Base-by-base conservation (phyloP, 108 stramenopile species). In the Pinguiococcus pyrenoidosus region DNA sequence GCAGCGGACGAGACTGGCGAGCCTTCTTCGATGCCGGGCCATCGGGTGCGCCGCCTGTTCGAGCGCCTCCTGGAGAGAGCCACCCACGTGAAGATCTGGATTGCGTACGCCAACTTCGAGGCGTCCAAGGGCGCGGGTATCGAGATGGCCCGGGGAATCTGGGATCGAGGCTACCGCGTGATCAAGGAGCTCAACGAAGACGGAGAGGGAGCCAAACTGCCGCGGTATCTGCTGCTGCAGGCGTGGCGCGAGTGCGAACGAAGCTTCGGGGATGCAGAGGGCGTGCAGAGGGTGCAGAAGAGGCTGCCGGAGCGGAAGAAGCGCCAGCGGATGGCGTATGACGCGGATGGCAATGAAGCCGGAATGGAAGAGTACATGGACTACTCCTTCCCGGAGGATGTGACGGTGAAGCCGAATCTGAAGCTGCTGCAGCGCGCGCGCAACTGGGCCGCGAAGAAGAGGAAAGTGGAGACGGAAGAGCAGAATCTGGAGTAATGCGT, bases 331-430 rank as follows among this genome's bases (percentile, higher is more conserved):
- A 85, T 88, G 85, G 64, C 78, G 32, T 76, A 74, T 13, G 87
- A 89, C 38, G 79, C 75, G 7, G 61, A 73, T 29, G 80, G 79
- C 26, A 52, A 61, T 27, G 87, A 89, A 61, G 49, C 83, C 21
- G 89, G 86, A 16, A 88, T 86, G 88, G 96, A 97, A 66, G 96
- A 93, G 53, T 93, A 89, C 69, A 92, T 87, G 54, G 96, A 94
- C 51, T 97, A 91, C 64, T 77, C 82, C 68, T 97, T 97, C 68
- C 92, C 96, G 0, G 88, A 97, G 51, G 96, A 97, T 50, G 73
- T 84, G 33, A 72, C 72, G 44, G 71, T 80, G 22, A 72, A 63
- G 18, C 64, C 82, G 23, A 87, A 83, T 62, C 80, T 86, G 63
- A 90, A 90, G 54, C 86, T 96, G 46, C 62, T 96, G 51, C 85